Conservation (phyloP, 176 grass and related monocot genomes). For the Avena eriantha region DNA sequence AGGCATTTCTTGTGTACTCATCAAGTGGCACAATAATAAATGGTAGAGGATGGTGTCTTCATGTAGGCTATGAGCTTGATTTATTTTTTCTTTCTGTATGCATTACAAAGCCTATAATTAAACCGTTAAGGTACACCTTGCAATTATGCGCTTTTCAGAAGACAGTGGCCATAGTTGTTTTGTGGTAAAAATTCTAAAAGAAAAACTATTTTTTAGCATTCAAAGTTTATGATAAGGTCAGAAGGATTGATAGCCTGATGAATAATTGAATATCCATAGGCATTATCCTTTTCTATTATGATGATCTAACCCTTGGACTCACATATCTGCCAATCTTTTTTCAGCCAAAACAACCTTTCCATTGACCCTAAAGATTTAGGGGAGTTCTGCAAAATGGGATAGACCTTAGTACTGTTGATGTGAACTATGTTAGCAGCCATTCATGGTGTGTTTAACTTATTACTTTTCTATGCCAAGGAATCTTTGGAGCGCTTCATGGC, state of each 20-base stretch:
- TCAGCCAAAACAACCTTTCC: constrained; percentile 96
- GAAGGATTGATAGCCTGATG: neutral
- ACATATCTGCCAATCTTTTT: constrained; percentile 36
- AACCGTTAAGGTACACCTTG: neutral
- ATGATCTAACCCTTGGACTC: constrained; percentile 13
- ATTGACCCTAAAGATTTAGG: constrained; percentile 86
- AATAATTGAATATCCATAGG: neutral
- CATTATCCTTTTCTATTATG: neutral
- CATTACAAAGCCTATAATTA: neutral
- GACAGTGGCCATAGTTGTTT: neutral
- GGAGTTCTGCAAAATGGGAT: constrained; percentile 98
- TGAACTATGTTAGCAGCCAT: constrained; percentile 98
- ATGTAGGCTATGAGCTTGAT: neutral
- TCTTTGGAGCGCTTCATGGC: too few species aligned
- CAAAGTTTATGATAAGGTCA: neutral
- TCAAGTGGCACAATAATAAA: neutral
- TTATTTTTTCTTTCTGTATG: neutral
- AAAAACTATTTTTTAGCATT: neutral
- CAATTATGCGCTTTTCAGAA: neutral
- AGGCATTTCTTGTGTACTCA: neutral
- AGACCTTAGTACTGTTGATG: constrained; percentile 94
- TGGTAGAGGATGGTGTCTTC: neutral
- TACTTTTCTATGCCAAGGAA: neutral
- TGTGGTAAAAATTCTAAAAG: neutral
- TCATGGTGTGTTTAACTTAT: constrained; percentile 67